Evolutionary conservation across 164 flowering plant genomes (phyloP).

Genomic region (Taxillus chinensis): DNA sequence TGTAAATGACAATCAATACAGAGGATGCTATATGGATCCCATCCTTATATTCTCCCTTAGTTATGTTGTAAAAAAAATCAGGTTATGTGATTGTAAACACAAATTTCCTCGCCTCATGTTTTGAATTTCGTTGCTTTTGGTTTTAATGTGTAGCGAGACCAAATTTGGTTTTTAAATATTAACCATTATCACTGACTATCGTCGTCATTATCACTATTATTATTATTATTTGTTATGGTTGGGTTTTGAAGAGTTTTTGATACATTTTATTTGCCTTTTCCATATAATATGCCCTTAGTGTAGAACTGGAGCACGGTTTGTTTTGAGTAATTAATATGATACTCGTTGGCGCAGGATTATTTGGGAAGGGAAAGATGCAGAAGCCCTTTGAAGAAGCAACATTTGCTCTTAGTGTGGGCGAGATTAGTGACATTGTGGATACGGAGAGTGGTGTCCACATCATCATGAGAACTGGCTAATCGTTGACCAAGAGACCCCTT

Average conservation of each 20-base stretch:
- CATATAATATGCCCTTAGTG: neutral
- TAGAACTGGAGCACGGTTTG: neutral
- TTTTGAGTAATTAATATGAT: neutral
- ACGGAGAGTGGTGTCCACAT: conserved; percentile 93
- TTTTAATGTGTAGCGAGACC: too few relatives aligned
- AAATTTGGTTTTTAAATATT: neutral
- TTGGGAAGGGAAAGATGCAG: conserved; percentile 93
- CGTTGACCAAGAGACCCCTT: neutral
- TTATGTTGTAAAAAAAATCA: too few relatives aligned
- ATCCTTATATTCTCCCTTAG: too few relatives aligned
- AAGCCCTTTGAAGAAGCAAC: conserved; percentile 92
- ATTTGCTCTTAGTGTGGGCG: conserved; percentile 70
- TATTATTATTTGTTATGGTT: neutral
- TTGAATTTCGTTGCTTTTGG: too few relatives aligned
- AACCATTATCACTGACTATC: neutral
- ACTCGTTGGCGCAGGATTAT: conserved; percentile 44
- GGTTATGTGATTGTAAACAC: too few relatives aligned
- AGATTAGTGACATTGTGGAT: conserved; percentile 88
- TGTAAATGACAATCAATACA: too few relatives aligned
- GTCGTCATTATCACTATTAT: too few relatives aligned
- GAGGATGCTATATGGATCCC: too few relatives aligned
- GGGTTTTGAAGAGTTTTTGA: too few relatives aligned
- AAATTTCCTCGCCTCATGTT: too few relatives aligned
- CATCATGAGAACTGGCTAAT: conserved; percentile 70
- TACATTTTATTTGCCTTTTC: too few relatives aligned